A percentile compares a stretch with the other conserved stretches of the same genome.
phyloP scores from a whole-genome alignment of 306 rosid genomes.

The Hylodesmum podocarpum region DNA sequence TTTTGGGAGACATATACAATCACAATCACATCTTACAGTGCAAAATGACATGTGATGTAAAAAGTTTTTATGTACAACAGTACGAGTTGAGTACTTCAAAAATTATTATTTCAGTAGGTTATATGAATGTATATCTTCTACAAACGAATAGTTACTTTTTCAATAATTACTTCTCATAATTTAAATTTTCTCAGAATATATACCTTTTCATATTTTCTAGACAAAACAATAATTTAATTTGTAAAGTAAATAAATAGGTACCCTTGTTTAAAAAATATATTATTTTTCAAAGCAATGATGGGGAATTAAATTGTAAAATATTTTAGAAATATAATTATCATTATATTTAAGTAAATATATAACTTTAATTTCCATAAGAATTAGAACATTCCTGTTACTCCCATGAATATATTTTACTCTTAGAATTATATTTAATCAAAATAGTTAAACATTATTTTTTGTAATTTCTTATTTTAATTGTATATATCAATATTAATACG shows the following conservation, averaged over 20 bases:
- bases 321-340: not conserved
- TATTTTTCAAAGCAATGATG: not conserved
- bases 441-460: not conserved
- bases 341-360: not conserved
- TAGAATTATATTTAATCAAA: not conserved
- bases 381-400: not conserved
- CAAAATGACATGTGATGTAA: constrained; percentile 25
- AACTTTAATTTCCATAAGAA: not conserved
- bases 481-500: not conserved
- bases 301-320: not conserved
- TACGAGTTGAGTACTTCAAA: not conserved
- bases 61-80: constrained; percentile 22
- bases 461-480: not conserved
- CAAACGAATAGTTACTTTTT: not conserved
- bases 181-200: too few relatives aligned
- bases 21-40: constrained; percentile 13
- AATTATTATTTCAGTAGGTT: not conserved
- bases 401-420: not conserved
- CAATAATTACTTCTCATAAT: not conserved
- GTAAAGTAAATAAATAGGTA: not conserved
- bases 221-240: not conserved
- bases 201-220: not conserved
- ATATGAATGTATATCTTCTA: not conserved
- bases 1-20: constrained; percentile 33
- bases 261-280: not conserved